Percentiles rank a stretch among this genome's conserved stretches.
Evolutionary conservation across 2,329 filamentous ascomycete genomes (phyloP).

Genomic region (Aspergillus sp.): DNA sequence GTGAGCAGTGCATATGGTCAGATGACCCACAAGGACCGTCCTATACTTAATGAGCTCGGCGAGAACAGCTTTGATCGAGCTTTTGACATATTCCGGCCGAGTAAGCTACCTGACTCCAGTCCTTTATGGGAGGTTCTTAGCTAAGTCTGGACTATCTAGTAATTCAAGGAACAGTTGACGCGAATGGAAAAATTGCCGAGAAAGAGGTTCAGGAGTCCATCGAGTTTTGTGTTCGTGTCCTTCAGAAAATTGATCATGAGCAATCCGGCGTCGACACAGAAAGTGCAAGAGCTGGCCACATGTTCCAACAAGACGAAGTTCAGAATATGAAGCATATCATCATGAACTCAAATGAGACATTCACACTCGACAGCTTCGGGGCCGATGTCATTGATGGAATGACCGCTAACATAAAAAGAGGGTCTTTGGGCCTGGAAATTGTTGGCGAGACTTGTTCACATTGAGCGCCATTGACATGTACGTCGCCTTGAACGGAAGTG

Average conservation of each 20-base stretch:
- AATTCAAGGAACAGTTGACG: not conserved
- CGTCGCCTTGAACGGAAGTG: too few species aligned
- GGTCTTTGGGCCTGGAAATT: too few species aligned
- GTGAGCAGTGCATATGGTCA: constrained; percentile 45
- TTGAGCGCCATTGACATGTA: too few species aligned
- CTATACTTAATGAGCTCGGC: constrained; percentile 45
- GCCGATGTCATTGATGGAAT: not conserved
- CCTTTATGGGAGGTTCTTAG: too few species aligned
- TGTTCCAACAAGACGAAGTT: not conserved
- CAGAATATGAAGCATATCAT: too few species aligned
- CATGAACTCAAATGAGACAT: not conserved
- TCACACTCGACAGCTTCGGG: not conserved
- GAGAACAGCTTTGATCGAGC: constrained; percentile 31
- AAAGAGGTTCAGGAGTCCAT: not conserved
- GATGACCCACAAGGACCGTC: constrained; percentile 42
- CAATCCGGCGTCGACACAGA: too few species aligned
- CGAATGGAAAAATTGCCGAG: not conserved
- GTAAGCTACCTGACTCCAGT: not conserved
- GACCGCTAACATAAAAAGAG: not conserved
- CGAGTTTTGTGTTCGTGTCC: not conserved
- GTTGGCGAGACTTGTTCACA: too few species aligned
- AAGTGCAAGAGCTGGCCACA: not conserved
- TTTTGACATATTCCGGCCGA: not conserved
- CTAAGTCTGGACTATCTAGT: not conserved
- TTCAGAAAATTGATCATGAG: not conserved